Conservation (phyloP, 371 early-diverging fungal genomes). For the Smittium culicis region DNA sequence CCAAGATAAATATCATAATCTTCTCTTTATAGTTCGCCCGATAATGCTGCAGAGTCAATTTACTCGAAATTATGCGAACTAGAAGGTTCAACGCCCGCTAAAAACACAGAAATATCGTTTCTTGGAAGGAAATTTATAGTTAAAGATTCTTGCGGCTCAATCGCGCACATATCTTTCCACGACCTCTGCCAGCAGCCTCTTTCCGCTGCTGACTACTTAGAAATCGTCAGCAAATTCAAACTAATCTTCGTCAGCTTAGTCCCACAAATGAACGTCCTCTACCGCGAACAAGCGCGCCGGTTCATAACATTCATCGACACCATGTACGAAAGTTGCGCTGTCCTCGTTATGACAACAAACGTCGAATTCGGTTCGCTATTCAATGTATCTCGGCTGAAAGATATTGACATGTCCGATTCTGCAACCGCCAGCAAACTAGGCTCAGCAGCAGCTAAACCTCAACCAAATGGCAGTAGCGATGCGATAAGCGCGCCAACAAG, state of each 20-base stretch:
- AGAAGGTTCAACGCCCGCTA: no score
- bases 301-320: conserved; percentile 91
- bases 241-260: conserved; percentile 69
- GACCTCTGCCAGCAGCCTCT: no score
- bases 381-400: background rate
- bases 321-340: conserved; percentile 62
- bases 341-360: conserved; percentile 56
- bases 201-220: conserved; percentile 85
- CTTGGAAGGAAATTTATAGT: no score
- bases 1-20: no score
- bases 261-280: conserved; percentile 61
- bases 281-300: conserved; percentile 76
- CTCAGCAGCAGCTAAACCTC: background rate
- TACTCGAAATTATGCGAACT: no score
- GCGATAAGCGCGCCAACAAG: background rate
- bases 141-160: no score
- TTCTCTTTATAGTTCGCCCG: no score
- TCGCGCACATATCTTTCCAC: no score
- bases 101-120: no score
- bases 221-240: conserved; percentile 52
- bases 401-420: background rate
- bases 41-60: no score
- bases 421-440: background rate
- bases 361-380: conserved; percentile 51
- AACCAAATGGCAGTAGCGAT: background rate